Evolutionary conservation across 306 rosid genomes (phyloP).

Genomic region (Vicia villosa): DNA sequence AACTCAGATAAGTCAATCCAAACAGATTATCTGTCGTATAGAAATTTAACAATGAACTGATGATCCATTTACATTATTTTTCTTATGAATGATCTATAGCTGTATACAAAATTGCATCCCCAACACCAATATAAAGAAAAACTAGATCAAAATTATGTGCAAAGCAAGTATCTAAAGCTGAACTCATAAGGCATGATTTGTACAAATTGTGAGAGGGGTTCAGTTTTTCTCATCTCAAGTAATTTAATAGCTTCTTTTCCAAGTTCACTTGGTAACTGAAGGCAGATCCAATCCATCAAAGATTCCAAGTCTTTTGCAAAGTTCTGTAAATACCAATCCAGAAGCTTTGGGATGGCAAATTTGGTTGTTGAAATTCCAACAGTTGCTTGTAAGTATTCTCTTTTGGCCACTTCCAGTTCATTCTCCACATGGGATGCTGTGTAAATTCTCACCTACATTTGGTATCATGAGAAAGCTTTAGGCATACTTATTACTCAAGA

Average conservation of each 20-base stretch:
- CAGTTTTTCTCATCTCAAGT: constrained; percentile 60
- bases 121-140: constrained; percentile 35
- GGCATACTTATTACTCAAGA: neutral
- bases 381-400: constrained; percentile 86
- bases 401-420: constrained; percentile 82
- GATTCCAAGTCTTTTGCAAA: constrained; percentile 94
- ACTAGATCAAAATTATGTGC: constrained; percentile 47
- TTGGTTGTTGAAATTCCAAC: constrained; percentile 67
- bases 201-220: constrained; percentile 70
- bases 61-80: constrained; percentile 30
- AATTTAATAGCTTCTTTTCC: constrained; percentile 85
- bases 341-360: constrained; percentile 75
- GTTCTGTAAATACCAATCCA: constrained; percentile 87
- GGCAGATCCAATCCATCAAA: constrained; percentile 90
- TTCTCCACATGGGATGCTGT: constrained; percentile 86
- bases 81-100: constrained; percentile 38
- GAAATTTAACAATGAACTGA: too few species aligned
- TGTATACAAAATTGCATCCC: constrained; percentile 52
- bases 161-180: constrained; percentile 86
- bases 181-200: constrained; percentile 85
- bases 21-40: too few species aligned
- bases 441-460: constrained; percentile 85
- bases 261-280: constrained; percentile 80
- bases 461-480: neutral
- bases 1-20: neutral